Percentiles rank a stretch among this genome's conserved stretches.
Conservation (phyloP, 148 eudicot genomes). For the Vaccinium darrowii region DNA sequence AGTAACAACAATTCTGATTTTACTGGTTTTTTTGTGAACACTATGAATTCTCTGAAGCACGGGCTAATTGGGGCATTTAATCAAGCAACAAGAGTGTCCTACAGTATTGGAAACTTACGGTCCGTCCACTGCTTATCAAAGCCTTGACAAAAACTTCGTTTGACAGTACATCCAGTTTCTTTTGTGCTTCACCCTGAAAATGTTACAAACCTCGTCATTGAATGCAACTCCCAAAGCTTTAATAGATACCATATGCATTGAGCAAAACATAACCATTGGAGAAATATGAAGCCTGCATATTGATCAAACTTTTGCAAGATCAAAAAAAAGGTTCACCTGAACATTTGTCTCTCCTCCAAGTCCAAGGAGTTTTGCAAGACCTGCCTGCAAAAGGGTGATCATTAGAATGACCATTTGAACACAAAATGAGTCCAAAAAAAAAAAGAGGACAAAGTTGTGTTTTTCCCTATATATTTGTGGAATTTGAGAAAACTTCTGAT, state of each 20-base stretch:
- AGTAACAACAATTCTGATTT: background rate
- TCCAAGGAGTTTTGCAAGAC: slow-evolving; percentile 95
- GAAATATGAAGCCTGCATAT: background rate
- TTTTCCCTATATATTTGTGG: background rate
- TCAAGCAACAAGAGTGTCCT: background rate
- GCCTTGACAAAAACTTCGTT: slow-evolving; percentile 95
- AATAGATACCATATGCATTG: background rate
- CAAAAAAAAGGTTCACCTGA: slow-evolving; percentile 44
- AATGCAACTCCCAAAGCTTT: background rate
- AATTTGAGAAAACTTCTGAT: background rate
- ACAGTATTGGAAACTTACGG: slow-evolving; percentile 52
- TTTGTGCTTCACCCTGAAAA: slow-evolving; percentile 90
- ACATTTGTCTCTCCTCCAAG: slow-evolving; percentile 97
- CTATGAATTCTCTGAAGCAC: no score
- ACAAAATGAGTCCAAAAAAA: background rate
- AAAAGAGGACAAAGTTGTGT: background rate
- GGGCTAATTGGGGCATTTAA: no score
- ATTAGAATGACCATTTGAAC: background rate
- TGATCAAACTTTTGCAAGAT: slow-evolving; percentile 11
- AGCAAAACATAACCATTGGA: slow-evolving; percentile 3
- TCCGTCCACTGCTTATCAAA: slow-evolving; percentile 84
- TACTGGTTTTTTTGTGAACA: background rate
- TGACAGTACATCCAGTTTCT: slow-evolving; percentile 91
- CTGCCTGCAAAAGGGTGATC: slow-evolving; percentile 55
- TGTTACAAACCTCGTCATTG: background rate